phyloP scores from a whole-genome alignment of 2,329 filamentous ascomycete genomes.

The Lasiodiplodia citricola region DNA sequence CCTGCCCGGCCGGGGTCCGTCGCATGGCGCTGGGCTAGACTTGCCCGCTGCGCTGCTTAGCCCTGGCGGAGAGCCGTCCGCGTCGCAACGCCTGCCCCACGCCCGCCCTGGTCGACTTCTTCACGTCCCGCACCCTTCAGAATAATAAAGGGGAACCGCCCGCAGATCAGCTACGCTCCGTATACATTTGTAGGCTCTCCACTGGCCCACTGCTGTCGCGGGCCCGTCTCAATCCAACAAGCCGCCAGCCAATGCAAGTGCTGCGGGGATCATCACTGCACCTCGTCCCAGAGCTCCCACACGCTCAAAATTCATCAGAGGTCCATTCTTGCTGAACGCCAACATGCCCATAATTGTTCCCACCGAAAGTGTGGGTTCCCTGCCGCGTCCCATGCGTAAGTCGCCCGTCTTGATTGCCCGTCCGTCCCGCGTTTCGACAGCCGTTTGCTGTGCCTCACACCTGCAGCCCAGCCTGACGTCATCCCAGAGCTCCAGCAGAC shows the following conservation, averaged over 20 bases:
- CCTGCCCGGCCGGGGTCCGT: slow-evolving; percentile 14
- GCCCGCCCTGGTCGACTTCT: slow-evolving; percentile 11
- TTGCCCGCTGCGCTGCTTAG: slow-evolving; percentile 13
- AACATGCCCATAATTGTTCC: slow-evolving; percentile 21
- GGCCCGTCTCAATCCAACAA: slow-evolving; percentile 19
- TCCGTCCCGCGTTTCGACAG: neutral
- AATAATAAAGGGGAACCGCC: slow-evolving; percentile 24
- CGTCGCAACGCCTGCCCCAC: slow-evolving; percentile 21
- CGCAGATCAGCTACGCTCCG: slow-evolving; percentile 13
- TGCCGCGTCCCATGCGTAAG: slow-evolving; percentile 27
- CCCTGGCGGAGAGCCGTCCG: slow-evolving; percentile 18
- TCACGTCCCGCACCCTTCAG: slow-evolving; percentile 18
- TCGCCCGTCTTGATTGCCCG: slow-evolving; percentile 9
- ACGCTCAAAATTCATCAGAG: neutral
- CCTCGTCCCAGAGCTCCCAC: slow-evolving; percentile 4
- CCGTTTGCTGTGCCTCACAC: slow-evolving; percentile 1
- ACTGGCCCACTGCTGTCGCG: slow-evolving; percentile 25
- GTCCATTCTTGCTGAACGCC: neutral
- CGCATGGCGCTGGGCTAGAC: slow-evolving; percentile 23
- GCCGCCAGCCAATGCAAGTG: slow-evolving; percentile 13
- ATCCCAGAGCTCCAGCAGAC: slow-evolving; percentile 25
- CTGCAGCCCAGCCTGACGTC: slow-evolving; percentile 1
- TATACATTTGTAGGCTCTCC: slow-evolving; percentile 25
- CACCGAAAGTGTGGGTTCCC: slow-evolving; percentile 26
- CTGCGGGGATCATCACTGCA: slow-evolving; percentile 22